Percentiles rank a stretch among this genome's conserved stretches.
Evolutionary conservation across 495 filamentous ascomycete genomes (phyloP).

Genomic region (Entonaema liquescens): DNA sequence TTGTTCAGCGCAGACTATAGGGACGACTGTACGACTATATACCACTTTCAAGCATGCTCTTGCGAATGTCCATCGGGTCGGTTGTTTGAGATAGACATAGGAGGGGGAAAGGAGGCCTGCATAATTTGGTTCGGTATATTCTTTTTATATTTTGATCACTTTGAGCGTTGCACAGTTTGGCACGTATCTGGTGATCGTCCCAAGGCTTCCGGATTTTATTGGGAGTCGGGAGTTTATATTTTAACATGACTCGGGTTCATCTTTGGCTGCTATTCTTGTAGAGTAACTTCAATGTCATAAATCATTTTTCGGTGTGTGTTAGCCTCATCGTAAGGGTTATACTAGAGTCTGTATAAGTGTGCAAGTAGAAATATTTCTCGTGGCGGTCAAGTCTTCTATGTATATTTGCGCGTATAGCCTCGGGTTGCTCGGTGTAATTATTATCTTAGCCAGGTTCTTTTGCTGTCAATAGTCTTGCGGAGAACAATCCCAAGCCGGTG

Average conservation of each 20-base stretch:
- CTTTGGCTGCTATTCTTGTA: not conserved
- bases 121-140: constrained; percentile 22
- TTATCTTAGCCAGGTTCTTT: not conserved
- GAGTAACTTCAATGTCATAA: not conserved
- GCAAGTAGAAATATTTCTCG: too few relatives aligned
- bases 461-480: constrained; percentile 21
- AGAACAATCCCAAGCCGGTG: constrained; percentile 10
- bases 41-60: constrained; percentile 32
- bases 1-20: constrained; percentile 29
- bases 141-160: constrained; percentile 19
- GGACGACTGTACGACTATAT: constrained; percentile 42
- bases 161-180: constrained; percentile 10
- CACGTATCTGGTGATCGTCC: not conserved
- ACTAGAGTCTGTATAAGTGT: too few relatives aligned
- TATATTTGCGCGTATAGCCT: not conserved
- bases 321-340: not conserved
- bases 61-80: constrained; percentile 12
- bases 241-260: not conserved
- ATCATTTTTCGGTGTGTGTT: not conserved
- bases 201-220: not conserved
- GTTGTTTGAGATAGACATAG: constrained; percentile 16
- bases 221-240: constrained; percentile 1
- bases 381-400: not conserved
- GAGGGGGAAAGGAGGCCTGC: constrained; percentile 1
- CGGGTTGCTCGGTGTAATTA: constrained; percentile 24